A percentile compares a stretch with the other conserved stretches of the same genome.
phyloP scores from a whole-genome alignment of 441 rosid species.

The Pelargonium fulgidum region DNA sequence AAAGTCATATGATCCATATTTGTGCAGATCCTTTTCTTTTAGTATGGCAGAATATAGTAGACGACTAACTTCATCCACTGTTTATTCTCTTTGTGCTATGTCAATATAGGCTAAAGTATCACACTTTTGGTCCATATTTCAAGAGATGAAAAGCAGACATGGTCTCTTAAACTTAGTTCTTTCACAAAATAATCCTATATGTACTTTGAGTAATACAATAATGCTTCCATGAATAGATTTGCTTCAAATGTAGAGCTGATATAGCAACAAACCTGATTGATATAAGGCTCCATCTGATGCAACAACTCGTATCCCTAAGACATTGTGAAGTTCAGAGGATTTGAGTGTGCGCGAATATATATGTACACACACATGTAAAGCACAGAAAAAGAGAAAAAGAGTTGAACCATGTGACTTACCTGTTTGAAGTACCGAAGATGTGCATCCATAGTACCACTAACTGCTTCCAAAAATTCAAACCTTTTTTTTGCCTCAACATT shows the following conservation, averaged over 20 bases:
- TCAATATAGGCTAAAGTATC: too few species aligned
- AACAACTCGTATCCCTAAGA: slow-evolving; percentile 82
- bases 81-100: neutral
- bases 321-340: slow-evolving; percentile 22
- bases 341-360: neutral
- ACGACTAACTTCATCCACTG: neutral
- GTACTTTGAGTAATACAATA: neutral
- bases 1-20: neutral
- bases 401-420: slow-evolving; percentile 30
- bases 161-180: neutral
- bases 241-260: neutral
- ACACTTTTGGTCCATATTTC: too few species aligned
- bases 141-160: neutral
- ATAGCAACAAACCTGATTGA: slow-evolving; percentile 68
- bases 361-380: slow-evolving; percentile 7
- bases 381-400: slow-evolving; percentile 18
- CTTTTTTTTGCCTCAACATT: slow-evolving; percentile 96
- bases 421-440: slow-evolving; percentile 98
- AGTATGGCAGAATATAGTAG: neutral
- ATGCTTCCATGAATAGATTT: neutral
- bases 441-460: slow-evolving; percentile 99
- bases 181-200: neutral
- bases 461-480: slow-evolving; percentile 97
- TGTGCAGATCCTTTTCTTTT: neutral
- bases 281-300: slow-evolving; percentile 99